Evolutionary conservation across 176 grass and related monocot genomes (phyloP).

Genomic region (Phragmites australis): DNA sequence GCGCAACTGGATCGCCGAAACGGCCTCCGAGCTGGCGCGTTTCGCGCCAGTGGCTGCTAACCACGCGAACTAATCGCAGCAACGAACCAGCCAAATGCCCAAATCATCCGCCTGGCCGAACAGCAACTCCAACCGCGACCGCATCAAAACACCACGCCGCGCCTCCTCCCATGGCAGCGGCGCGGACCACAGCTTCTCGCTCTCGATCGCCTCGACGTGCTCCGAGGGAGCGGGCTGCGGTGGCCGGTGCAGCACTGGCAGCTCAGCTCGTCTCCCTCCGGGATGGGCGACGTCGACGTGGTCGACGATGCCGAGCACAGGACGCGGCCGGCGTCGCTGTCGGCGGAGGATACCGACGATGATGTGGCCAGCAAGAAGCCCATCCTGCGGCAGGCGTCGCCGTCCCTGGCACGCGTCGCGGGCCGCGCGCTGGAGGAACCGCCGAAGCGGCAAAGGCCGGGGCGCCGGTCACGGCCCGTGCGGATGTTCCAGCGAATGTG

Average conservation of each 20-base stretch:
- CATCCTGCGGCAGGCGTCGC: not conserved
- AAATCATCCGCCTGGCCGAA: not conserved
- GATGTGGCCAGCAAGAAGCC: not conserved
- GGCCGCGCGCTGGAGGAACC: conserved; percentile 48
- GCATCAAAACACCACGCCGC: conserved; percentile 30
- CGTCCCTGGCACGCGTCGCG: not conserved
- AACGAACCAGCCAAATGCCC: conserved; percentile 21
- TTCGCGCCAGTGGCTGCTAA: conserved; percentile 33
- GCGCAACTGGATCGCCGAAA: not conserved
- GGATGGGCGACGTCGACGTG: conserved; percentile 24
- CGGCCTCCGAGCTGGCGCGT: conserved; percentile 9
- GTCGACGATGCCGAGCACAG: not conserved
- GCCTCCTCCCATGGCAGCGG: conserved; percentile 33
- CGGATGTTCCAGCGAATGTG: conserved; percentile 52
- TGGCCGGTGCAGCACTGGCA: conserved; percentile 26
- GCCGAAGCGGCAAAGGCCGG: not conserved
- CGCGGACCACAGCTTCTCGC: conserved; percentile 2
- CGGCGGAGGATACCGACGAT: not conserved
- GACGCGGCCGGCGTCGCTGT: conserved; percentile 15
- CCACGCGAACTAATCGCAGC: conserved; percentile 3
- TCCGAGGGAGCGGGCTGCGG: conserved; percentile 31
- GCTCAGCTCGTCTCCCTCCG: conserved; percentile 39
- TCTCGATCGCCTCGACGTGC: not conserved
- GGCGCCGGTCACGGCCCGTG: conserved; percentile 19
- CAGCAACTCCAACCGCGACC: not conserved